phyloP scores from a whole-genome alignment of 495 filamentous ascomycete species.

The Hypoxylon rickii region DNA sequence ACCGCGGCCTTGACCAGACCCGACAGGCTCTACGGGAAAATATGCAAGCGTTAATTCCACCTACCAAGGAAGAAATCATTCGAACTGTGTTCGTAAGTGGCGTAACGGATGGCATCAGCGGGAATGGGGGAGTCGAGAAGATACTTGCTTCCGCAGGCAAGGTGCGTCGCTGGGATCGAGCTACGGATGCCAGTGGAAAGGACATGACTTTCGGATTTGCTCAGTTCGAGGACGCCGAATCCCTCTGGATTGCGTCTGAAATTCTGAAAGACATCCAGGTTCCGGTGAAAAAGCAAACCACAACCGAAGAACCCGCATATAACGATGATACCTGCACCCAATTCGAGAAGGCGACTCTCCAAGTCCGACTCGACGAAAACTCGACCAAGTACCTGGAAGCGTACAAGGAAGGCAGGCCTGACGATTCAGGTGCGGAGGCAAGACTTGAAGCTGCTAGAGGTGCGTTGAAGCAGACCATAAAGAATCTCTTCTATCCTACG shows the following conservation, averaged over 20 bases:
- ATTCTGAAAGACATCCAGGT: constrained; percentile 85
- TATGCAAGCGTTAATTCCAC: constrained; percentile 79
- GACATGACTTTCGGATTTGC: constrained; percentile 92
- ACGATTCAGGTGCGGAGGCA: constrained; percentile 67
- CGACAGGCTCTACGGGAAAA: constrained; percentile 72
- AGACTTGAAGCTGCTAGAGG: constrained; percentile 68
- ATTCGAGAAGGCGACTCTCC: constrained; percentile 69
- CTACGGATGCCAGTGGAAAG: constrained; percentile 58
- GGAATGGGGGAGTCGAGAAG: constrained; percentile 81
- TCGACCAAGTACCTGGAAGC: constrained; percentile 81
- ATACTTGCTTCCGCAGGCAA: constrained; percentile 78
- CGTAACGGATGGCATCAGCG: constrained; percentile 75
- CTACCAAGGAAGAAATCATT: constrained; percentile 86
- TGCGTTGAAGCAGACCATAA: constrained; percentile 66
- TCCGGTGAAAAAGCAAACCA: constrained; percentile 72
- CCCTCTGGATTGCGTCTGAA: constrained; percentile 83
- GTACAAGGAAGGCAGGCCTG: constrained; percentile 66
- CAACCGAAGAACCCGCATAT: constrained; percentile 51
- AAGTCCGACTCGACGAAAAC: constrained; percentile 81
- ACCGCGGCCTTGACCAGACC: constrained; percentile 66
- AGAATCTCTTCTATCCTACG: constrained; percentile 73
- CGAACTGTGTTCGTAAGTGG: constrained; percentile 89
- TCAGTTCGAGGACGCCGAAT: constrained; percentile 92
- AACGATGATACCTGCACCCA: constrained; percentile 59
- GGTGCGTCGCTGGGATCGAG: constrained; percentile 83